These are phyloP conservation scores for Trichosporon coremiiforme DNA, from an alignment of 1,284 basidiomycete genomes.

Conservation along the genomic window DNA sequence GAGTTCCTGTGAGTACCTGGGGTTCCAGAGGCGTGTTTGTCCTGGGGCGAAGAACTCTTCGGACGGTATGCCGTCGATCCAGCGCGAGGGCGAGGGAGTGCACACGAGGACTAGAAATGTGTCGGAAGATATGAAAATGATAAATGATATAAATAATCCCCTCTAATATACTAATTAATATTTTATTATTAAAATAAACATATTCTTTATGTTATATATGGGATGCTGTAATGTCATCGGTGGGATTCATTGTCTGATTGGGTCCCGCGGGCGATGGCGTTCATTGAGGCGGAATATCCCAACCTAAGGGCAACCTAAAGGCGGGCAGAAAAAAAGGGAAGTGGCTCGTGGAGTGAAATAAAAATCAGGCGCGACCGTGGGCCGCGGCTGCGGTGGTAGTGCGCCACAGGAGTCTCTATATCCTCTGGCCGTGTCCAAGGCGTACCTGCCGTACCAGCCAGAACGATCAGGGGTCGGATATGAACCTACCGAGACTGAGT, in stretches of 20 bases:
- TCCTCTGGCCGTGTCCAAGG: too few species aligned
- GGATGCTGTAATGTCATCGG: slow-evolving; percentile 9
- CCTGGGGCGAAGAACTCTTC: background rate
- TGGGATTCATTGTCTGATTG: slow-evolving; percentile 6
- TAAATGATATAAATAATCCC: too few species aligned
- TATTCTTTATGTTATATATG: too few species aligned
- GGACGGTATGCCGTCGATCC: background rate
- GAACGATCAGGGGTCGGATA: background rate
- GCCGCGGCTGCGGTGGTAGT: background rate
- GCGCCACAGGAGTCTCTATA: background rate
- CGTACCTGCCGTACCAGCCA: too few species aligned
- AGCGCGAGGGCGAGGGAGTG: background rate
- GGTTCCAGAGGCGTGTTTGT: background rate
- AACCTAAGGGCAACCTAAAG: slow-evolving; percentile 9
- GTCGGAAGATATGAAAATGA: too few species aligned
- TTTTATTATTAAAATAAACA: too few species aligned
- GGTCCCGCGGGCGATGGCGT: background rate
- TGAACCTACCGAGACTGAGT: slow-evolving; percentile 6
- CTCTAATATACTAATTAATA: too few species aligned
- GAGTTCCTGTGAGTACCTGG: background rate
- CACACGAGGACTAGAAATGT: slow-evolving; percentile 1
- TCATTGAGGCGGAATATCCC: slow-evolving; percentile 6
- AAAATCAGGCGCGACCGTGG: slow-evolving; percentile 12
- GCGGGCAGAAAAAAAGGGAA: background rate
- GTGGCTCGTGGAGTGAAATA: background rate